Conservation (phyloP, 2,329 filamentous ascomycete genomes). For the Xenoacremonium recifei region DNA sequence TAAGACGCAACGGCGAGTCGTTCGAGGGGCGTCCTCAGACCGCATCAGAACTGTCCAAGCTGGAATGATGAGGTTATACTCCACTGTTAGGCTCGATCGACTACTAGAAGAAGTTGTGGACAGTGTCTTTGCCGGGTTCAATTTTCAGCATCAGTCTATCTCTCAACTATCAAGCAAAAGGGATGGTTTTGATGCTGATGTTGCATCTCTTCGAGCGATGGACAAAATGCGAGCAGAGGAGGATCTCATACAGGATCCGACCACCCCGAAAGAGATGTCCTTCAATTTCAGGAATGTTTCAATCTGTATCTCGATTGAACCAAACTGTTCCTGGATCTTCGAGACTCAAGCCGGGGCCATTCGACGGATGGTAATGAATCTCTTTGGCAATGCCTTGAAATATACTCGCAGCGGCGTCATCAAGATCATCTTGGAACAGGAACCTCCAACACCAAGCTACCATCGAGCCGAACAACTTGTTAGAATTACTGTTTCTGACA, state of each 20-base stretch:
- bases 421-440: slow-evolving; percentile 26
- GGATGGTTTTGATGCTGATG: slow-evolving; percentile 7
- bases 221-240: neutral
- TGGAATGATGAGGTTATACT: slow-evolving; percentile 16
- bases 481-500: slow-evolving; percentile 55
- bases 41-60: no score
- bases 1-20: no score
- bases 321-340: slow-evolving; percentile 48
- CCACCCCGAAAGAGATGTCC: neutral
- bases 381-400: slow-evolving; percentile 63
- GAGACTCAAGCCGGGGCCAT: slow-evolving; percentile 51
- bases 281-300: slow-evolving; percentile 22
- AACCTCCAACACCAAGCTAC: slow-evolving; percentile 1
- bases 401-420: slow-evolving; percentile 46
- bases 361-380: slow-evolving; percentile 58
- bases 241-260: neutral
- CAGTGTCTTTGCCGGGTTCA: slow-evolving; percentile 45
- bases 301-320: slow-evolving; percentile 39
- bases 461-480: slow-evolving; percentile 13
- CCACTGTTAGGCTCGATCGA: slow-evolving; percentile 34
- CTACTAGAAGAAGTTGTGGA: slow-evolving; percentile 47
- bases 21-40: no score
- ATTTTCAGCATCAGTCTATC: slow-evolving; percentile 31
- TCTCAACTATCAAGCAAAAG: slow-evolving; percentile 13
- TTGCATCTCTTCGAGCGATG: slow-evolving; percentile 8